Evolutionary conservation across 495 filamentous ascomycete genomes (phyloP).

Genomic region (Penicillium verhagenii): DNA sequence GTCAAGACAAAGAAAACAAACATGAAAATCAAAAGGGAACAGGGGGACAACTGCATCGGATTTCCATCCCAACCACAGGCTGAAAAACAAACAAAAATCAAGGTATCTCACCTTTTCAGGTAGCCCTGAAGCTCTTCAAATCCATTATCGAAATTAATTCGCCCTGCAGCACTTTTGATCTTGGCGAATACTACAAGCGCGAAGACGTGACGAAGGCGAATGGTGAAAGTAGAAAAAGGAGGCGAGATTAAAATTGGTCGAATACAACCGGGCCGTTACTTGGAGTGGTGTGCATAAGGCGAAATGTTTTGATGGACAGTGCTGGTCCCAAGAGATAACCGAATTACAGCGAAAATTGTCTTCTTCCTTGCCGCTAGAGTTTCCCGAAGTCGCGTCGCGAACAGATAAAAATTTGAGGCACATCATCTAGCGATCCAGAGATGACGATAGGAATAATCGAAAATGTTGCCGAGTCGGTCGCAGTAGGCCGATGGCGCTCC

Average conservation of each 20-base stretch:
- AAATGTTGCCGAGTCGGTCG: slow-evolving; percentile 36
- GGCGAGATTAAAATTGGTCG: slow-evolving; percentile 34
- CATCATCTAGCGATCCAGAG: slow-evolving; percentile 42
- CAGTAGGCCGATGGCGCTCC: slow-evolving; percentile 33
- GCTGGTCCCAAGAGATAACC: slow-evolving; percentile 49
- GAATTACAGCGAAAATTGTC: slow-evolving; percentile 53
- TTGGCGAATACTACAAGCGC: slow-evolving; percentile 38
- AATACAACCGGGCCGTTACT: slow-evolving; percentile 53
- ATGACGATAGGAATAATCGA: slow-evolving; percentile 32
- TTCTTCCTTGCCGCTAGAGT: slow-evolving; percentile 45
- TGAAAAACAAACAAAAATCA: background rate
- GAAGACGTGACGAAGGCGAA: slow-evolving; percentile 22
- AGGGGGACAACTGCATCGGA: background rate
- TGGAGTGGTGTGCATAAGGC: slow-evolving; percentile 40
- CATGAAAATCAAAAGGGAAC: background rate
- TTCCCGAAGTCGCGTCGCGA: slow-evolving; percentile 44
- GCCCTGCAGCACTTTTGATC: background rate
- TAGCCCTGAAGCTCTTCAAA: background rate
- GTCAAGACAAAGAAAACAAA: background rate
- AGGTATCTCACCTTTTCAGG: slow-evolving; percentile 11
- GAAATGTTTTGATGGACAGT: slow-evolving; percentile 42
- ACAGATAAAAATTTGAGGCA: slow-evolving; percentile 38
- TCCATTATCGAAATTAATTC: slow-evolving; percentile 9
- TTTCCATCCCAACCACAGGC: background rate
- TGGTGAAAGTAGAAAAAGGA: slow-evolving; percentile 27